A percentile compares a stretch with the other conserved stretches of the same genome.
These are phyloP conservation scores for Arthrocladium fulminans DNA, from an alignment of 2,329 filamentous ascomycete genomes.

Conservation along the genomic window DNA sequence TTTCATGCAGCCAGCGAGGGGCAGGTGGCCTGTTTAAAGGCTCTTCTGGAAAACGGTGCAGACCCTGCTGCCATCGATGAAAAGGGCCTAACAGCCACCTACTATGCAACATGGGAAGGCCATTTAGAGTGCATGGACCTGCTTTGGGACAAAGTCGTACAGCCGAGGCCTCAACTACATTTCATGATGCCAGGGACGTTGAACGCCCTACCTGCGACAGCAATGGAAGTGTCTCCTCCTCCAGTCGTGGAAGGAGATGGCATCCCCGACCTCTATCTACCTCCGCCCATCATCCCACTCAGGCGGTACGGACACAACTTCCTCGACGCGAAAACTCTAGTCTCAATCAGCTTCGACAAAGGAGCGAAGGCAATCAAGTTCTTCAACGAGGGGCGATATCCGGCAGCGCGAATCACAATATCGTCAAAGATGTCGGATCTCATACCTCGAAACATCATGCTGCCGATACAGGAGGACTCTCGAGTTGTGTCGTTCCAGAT, in stretches of 20 bases:
- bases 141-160: slow-evolving; percentile 41
- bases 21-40: slow-evolving; percentile 77
- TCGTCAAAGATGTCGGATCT: slow-evolving; percentile 94
- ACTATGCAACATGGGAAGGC: slow-evolving; percentile 97
- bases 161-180: slow-evolving; percentile 8
- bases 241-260: slow-evolving; percentile 51
- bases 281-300: slow-evolving; percentile 90
- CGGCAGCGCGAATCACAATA: slow-evolving; percentile 86
- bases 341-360: slow-evolving; percentile 83
- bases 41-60: slow-evolving; percentile 68
- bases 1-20: slow-evolving; percentile 96
- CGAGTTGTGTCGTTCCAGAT: slow-evolving; percentile 92
- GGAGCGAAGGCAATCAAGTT: slow-evolving; percentile 74
- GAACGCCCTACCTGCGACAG: slow-evolving; percentile 11
- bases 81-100: slow-evolving; percentile 88
- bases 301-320: slow-evolving; percentile 97
- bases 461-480: slow-evolving; percentile 94
- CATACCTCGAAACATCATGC: slow-evolving; percentile 88
- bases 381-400: slow-evolving; percentile 94
- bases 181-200: slow-evolving; percentile 2
- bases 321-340: slow-evolving; percentile 91
- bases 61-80: slow-evolving; percentile 77
- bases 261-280: slow-evolving; percentile 83
- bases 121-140: slow-evolving; percentile 90
- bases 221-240: slow-evolving; percentile 20